These are phyloP conservation scores for Dittrichia graveolens DNA, from an alignment of 129 eudicot species.

Conservation along the genomic window DNA sequence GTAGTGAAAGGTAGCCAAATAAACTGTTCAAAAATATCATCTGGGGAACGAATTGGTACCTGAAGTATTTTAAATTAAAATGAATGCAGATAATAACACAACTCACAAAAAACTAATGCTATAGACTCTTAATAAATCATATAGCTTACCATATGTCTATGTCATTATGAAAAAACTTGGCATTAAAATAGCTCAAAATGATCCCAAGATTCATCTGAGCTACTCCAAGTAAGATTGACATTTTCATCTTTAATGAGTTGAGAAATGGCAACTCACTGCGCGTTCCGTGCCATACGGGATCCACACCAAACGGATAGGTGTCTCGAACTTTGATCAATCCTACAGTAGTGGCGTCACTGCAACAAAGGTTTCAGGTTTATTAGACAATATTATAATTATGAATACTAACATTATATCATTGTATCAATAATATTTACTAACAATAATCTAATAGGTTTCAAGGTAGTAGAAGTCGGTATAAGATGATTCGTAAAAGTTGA, in stretches of 20 bases:
- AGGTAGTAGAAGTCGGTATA: background rate
- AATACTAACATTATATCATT: no score
- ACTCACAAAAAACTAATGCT: background rate
- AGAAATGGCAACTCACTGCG: slow-evolving; percentile 96
- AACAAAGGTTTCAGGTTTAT: background rate
- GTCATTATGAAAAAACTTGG: slow-evolving; percentile 70
- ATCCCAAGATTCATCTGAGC: slow-evolving; percentile 95
- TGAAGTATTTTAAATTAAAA: slow-evolving; percentile 25
- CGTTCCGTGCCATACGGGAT: slow-evolving; percentile 89
- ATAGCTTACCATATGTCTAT: slow-evolving; percentile 64
- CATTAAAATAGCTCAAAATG: slow-evolving; percentile 74
- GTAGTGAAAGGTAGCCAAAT: slow-evolving; percentile 89
- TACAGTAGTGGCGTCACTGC: slow-evolving; percentile 73
- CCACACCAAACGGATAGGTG: slow-evolving; percentile 90
- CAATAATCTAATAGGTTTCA: slow-evolving; percentile 1
- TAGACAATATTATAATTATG: no score
- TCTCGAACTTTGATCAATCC: slow-evolving; percentile 77
- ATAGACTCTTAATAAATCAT: background rate
- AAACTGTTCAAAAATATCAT: slow-evolving; percentile 77
- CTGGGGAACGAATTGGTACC: slow-evolving; percentile 89
- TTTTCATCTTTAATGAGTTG: slow-evolving; percentile 92
- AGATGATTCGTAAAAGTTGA: slow-evolving; percentile 4
- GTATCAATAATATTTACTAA: no score
- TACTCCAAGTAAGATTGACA: slow-evolving; percentile 89
- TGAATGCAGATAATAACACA: slow-evolving; percentile 4